Evolutionary conservation across 2,329 filamentous ascomycete species (phyloP), one percentile per base, ranked within the genome.

Genomic region (Tolypocladium guangdongense): DNA sequence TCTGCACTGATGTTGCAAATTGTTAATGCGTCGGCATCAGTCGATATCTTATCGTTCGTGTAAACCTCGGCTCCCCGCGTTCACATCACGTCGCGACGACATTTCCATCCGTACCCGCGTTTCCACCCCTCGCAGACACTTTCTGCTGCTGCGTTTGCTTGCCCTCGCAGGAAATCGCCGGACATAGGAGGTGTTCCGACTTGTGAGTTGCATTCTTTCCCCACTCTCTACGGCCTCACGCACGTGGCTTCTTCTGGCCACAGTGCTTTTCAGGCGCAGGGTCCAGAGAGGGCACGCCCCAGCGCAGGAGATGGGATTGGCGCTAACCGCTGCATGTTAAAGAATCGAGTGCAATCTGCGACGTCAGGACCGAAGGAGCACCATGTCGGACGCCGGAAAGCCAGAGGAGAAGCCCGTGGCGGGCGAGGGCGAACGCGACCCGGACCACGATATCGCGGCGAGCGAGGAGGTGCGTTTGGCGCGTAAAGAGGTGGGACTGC

Each of bases 391-490:
- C 57, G 58, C 62, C 33, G 62, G 59, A 47, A 67, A 66, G 43
- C 63, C 61, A 50, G 67, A 69, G 50, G 66, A 65, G 41, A 58
- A 60, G 41, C 63, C 62, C 35, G 55, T 54, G 56, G 61, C 51
- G 57, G 64, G 50, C 45, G 54, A 68, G 49, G 64, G 38, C 27
- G 54, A 68, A 51, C 63, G 56, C 49, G 65, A 66, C 56, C 62
- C 59, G 46, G 64, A 63, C 49, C 60, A 59, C 51, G 65, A 64
- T 51, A 66, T 64, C 59, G 59, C 58, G 53, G 62, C 60, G 53
- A 65, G 57, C 54, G 67, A 69, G 61, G 67, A 69, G 67, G 67
- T 69, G 64, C 61, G 66, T 68, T 57, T 59, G 62, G 61, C 59
- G 62, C 58, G 56, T 55, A 57, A 64, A 65, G 62, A 64, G 54